Evolutionary conservation across 306 rosid species (phyloP).

Genomic region (Myrica gale): DNA sequence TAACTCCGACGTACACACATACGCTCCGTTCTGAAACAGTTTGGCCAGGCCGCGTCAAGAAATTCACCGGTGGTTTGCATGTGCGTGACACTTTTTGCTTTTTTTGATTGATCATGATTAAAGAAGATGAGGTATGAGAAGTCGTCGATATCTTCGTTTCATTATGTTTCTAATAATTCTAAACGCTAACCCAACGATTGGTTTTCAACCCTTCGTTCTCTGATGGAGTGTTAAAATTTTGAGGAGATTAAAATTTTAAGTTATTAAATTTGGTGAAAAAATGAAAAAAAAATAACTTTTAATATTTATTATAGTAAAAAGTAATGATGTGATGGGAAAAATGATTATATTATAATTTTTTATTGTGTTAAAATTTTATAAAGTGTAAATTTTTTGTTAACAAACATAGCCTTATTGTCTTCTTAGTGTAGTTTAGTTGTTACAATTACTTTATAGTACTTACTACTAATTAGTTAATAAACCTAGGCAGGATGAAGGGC

Average conservation of each 20-base stretch:
- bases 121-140: slow-evolving; percentile 18
- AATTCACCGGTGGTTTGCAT: slow-evolving; percentile 47
- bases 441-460: background rate
- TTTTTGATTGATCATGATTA: slow-evolving; percentile 41
- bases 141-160: slow-evolving; percentile 14
- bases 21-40: slow-evolving; percentile 30
- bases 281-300: too few species aligned
- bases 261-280: too few species aligned
- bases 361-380: too few species aligned
- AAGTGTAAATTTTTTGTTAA: too few species aligned
- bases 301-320: too few species aligned
- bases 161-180: background rate
- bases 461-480: background rate
- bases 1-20: background rate
- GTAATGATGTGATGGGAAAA: too few species aligned
- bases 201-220: background rate
- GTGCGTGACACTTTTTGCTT: slow-evolving; percentile 47
- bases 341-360: too few species aligned
- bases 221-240: too few species aligned
- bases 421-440: background rate
- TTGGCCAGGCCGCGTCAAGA: slow-evolving; percentile 30
- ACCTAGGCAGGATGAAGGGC: background rate
- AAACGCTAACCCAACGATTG: background rate
- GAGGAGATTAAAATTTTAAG: too few species aligned
- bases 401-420: too few species aligned